Evolutionary conservation across 1,284 basidiomycete species (phyloP).

Genomic region (Tetrapyrgos nigripes): DNA sequence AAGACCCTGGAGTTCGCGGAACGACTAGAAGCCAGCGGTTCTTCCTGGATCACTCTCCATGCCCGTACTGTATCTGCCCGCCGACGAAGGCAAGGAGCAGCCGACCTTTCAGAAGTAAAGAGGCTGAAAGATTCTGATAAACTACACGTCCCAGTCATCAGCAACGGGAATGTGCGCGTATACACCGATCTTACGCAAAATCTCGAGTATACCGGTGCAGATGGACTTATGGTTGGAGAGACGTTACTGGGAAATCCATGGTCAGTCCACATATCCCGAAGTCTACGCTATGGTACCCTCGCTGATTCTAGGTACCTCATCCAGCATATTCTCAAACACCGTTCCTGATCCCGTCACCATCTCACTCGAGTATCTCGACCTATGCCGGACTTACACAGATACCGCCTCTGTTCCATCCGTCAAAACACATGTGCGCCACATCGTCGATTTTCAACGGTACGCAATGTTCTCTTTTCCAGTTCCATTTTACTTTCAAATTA

Average conservation of each 20-base stretch:
- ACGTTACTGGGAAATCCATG: constrained; percentile 72
- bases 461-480: constrained; percentile 22
- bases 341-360: constrained; percentile 66
- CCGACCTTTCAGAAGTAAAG: constrained; percentile 66
- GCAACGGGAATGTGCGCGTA: constrained; percentile 77
- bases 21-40: constrained; percentile 64
- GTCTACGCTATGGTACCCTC: neutral
- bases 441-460: constrained; percentile 70
- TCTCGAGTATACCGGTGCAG: constrained; percentile 61
- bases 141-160: constrained; percentile 64
- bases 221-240: constrained; percentile 83
- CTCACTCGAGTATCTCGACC: constrained; percentile 65
- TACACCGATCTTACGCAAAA: constrained; percentile 64
- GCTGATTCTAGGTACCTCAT: constrained; percentile 16
- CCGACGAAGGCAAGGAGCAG: constrained; percentile 69
- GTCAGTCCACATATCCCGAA: constrained; percentile 50
- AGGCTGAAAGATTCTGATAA: constrained; percentile 49
- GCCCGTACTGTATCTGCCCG: constrained; percentile 73
- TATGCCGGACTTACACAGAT: constrained; percentile 55
- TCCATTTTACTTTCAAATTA: neutral
- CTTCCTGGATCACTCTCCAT: constrained; percentile 73
- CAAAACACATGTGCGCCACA: constrained; percentile 65
- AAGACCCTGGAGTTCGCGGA: constrained; percentile 64
- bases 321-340: constrained; percentile 57
- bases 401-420: constrained; percentile 54